phyloP scores from a whole-genome alignment of 257 asterid genomes.

The Solanum raphanifolium region DNA sequence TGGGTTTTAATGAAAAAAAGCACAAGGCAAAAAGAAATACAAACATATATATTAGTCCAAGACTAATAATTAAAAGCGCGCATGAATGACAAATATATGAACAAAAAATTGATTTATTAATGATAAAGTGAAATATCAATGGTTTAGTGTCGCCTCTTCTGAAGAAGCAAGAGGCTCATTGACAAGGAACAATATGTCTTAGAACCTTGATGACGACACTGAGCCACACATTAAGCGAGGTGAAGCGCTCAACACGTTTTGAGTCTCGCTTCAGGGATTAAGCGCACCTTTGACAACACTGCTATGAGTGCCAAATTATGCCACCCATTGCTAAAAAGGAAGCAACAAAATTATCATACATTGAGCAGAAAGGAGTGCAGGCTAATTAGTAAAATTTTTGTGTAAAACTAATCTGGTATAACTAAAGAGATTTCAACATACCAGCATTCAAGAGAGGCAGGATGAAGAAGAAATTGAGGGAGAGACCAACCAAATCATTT shows the following conservation, averaged over 20 bases:
- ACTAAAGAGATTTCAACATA: conserved; percentile 7
- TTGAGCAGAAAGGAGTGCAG: not conserved
- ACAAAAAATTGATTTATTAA: no score
- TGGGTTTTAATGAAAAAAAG: not conserved
- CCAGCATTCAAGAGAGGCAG: conserved; percentile 73
- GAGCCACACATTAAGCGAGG: not conserved
- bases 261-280: not conserved
- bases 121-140: not conserved
- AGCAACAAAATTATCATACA: not conserved
- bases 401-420: not conserved
- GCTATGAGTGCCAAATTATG: not conserved
- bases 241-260: not conserved
- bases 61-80: not conserved
- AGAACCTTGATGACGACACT: not conserved
- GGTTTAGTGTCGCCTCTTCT: not conserved
- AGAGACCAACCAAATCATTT: conserved; percentile 60
- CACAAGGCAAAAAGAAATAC: not conserved
- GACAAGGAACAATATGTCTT: not conserved
- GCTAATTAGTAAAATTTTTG: not conserved
- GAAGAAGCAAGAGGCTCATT: not conserved
- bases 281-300: not conserved
- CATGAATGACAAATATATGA: not conserved
- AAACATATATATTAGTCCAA: not conserved
- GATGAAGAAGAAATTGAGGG: conserved; percentile 85
- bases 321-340: not conserved